Conservation (phyloP, 495 filamentous ascomycete genomes). For the Neurospora sp. region DNA sequence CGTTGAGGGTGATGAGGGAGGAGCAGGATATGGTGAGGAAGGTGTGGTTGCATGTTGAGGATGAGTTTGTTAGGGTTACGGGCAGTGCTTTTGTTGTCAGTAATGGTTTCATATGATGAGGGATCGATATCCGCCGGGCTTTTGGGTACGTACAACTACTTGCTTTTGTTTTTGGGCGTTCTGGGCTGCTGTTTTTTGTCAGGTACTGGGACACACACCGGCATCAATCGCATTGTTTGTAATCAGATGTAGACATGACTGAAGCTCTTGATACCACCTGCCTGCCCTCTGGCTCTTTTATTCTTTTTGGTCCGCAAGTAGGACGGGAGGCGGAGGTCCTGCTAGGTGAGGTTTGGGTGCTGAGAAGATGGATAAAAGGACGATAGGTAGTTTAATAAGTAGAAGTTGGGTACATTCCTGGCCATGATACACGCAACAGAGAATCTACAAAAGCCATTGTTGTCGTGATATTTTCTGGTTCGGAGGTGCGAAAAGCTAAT, state of each 20-base stretch:
- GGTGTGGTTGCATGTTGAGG: slow-evolving; percentile 42
- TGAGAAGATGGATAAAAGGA: background rate
- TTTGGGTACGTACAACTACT: too few relatives aligned
- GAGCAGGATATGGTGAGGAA: slow-evolving; percentile 29
- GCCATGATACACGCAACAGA: too few relatives aligned
- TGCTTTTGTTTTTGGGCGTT: too few relatives aligned
- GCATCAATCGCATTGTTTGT: background rate
- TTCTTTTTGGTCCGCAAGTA: background rate
- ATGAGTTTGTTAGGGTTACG: slow-evolving; percentile 33
- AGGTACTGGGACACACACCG: background rate
- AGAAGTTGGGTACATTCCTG: background rate
- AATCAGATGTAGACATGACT: background rate
- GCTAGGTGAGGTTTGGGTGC: background rate
- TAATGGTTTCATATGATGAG: too few relatives aligned
- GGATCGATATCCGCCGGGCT: too few relatives aligned
- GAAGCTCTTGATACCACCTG: background rate
- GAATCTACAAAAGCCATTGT: too few relatives aligned
- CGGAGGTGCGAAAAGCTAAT: too few relatives aligned
- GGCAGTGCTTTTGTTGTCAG: slow-evolving; percentile 9
- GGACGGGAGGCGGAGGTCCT: too few relatives aligned
- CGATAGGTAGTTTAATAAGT: background rate
- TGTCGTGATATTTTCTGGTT: too few relatives aligned
- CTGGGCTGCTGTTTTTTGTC: too few relatives aligned
- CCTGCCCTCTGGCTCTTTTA: background rate
- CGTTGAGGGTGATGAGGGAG: slow-evolving; percentile 28